Evolutionary conservation across 148 eudicot species (phyloP).

Genomic region (Tetragonia tetragonoides): DNA sequence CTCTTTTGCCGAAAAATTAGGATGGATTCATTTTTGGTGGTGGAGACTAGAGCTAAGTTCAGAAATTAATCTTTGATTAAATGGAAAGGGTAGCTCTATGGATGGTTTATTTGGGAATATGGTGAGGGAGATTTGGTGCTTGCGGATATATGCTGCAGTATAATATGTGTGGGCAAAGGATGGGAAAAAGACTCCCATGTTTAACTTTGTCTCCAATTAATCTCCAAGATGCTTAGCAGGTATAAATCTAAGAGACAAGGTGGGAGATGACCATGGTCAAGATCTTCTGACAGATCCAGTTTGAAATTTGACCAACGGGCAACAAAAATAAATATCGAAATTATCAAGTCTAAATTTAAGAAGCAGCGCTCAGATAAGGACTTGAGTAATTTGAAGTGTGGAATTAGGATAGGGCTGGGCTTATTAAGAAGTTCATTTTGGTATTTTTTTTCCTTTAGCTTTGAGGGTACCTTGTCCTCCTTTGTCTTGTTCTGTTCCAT

Average conservation of each 20-base stretch:
- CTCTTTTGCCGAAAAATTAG: background rate
- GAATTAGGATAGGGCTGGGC: background rate
- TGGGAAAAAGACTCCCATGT: background rate
- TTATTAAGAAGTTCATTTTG: too few species aligned
- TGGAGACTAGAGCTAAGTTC: background rate
- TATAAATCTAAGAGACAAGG: background rate
- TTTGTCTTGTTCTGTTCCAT: background rate
- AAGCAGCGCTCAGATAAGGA: background rate
- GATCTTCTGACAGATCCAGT: background rate
- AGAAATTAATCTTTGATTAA: background rate
- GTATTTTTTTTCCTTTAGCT: too few species aligned
- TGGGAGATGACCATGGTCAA: background rate
- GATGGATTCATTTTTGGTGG: background rate
- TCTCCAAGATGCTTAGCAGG: background rate
- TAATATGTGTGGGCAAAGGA: background rate
- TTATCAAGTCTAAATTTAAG: background rate
- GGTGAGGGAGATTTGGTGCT: background rate
- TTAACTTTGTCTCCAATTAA: background rate
- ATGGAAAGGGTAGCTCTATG: background rate
- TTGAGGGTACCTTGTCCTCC: too few species aligned
- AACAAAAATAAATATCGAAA: background rate
- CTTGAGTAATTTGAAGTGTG: background rate
- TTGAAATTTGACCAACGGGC: background rate
- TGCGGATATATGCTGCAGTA: background rate
- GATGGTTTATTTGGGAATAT: too few species aligned